A percentile compares a stretch with the other conserved stretches of the same genome.
Evolutionary conservation across 768 basidiomycete genomes (phyloP).

Genomic region (Amanita rimosa): DNA sequence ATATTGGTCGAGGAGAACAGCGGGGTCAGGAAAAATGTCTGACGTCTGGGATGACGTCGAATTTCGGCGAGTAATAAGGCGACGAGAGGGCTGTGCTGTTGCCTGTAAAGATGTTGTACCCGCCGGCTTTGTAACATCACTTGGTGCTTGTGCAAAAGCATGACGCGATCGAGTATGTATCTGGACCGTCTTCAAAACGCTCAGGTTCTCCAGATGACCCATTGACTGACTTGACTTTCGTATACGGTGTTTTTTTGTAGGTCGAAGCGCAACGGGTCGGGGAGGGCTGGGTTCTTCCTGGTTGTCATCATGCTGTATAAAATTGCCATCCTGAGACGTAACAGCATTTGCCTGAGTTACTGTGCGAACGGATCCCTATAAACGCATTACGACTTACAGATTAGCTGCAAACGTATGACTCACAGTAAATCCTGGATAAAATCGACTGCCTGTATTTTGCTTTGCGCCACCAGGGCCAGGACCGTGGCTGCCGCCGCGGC

Average conservation of each 20-base stretch:
- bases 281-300: conserved; percentile 31
- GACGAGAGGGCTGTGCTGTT: conserved; percentile 14
- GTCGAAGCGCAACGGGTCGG: conserved; percentile 17
- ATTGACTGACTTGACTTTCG: conserved; percentile 56
- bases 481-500: conserved; percentile 34
- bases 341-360: conserved; percentile 63
- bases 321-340: conserved; percentile 38
- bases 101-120: conserved; percentile 6
- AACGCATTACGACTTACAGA: not conserved
- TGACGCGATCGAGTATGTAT: conserved; percentile 53
- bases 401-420: conserved; percentile 15
- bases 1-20: conserved; percentile 3
- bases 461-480: conserved; percentile 65
- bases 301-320: conserved; percentile 42
- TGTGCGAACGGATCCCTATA: conserved; percentile 56
- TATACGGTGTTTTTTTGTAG: conserved; percentile 26
- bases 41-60: conserved; percentile 23
- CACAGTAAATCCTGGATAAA: conserved; percentile 60
- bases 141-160: conserved; percentile 28
- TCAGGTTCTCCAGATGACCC: conserved; percentile 30
- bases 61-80: conserved; percentile 33
- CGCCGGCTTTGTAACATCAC: conserved; percentile 10
- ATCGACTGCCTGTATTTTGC: conserved; percentile 59
- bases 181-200: conserved; percentile 55
- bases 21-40: not conserved